Evolutionary conservation across 2,329 filamentous ascomycete species (phyloP).

Genomic region (Paecilomyces niveus): DNA sequence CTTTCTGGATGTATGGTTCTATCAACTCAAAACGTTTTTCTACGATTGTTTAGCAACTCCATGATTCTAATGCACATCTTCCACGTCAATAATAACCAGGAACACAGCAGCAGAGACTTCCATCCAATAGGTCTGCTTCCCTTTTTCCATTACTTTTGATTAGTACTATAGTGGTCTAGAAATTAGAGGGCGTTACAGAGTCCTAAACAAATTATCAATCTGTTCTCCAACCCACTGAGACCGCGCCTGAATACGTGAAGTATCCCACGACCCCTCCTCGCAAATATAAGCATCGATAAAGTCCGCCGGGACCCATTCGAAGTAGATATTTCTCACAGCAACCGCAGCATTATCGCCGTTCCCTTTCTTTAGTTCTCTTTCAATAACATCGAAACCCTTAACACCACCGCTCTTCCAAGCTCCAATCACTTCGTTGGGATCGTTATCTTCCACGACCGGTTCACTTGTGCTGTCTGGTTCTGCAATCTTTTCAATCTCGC

Average conservation of each 20-base stretch:
- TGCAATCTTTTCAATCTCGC: conserved; percentile 57
- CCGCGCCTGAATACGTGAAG: conserved; percentile 32
- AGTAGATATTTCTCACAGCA: conserved; percentile 44
- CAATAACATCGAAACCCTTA: conserved; percentile 16
- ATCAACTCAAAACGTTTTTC: background rate
- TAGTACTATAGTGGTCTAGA: background rate
- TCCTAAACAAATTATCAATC: conserved; percentile 38
- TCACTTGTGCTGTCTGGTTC: conserved; percentile 38
- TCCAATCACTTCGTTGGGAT: conserved; percentile 43
- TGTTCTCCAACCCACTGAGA: conserved; percentile 32
- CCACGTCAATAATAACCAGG: too few relatives aligned
- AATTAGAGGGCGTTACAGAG: conserved; percentile 22
- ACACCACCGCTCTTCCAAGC: conserved; percentile 35
- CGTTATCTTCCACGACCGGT: conserved; percentile 46
- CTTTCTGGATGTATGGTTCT: background rate
- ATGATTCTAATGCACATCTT: background rate
- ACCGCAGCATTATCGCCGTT: conserved; percentile 15
- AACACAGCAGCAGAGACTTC: too few relatives aligned
- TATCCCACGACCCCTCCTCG: conserved; percentile 43
- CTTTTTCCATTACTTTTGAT: too few relatives aligned
- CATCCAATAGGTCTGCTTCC: too few relatives aligned
- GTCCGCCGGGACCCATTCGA: conserved; percentile 51
- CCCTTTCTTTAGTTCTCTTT: conserved; percentile 3
- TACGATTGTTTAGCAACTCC: background rate
- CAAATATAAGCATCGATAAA: conserved; percentile 51